Base-by-base conservation (phyloP, 2,329 filamentous ascomycete genomes). In the Trichoderma polysporum region DNA sequence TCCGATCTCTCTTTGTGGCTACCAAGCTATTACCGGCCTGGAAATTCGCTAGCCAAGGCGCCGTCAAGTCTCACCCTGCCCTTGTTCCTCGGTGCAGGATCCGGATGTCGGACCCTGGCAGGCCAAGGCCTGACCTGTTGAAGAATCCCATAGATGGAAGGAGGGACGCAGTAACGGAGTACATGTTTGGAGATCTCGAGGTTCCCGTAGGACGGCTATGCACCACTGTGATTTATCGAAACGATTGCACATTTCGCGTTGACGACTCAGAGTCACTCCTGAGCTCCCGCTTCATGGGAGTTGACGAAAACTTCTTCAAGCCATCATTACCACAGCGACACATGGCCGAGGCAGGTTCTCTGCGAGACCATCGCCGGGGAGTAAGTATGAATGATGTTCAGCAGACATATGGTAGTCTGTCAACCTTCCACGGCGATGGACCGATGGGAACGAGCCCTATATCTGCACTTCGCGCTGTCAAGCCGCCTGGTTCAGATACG, bases 251-350 rank as follows among this genome's bases (percentile, higher is more conserved):
- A 73, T 97, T 99, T 77, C 89, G 91, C 53, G 88, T 98, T 45
- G 94, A 97, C 73, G 93, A 97, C 77, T 91, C 93, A 0, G 95
- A 98, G 78, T 90, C 94, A 5, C 80, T 98, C 9, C 80, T 98
- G 50, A 97, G 94, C 79, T 97, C 94, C 15, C 90, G 93, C 35
- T 97, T 98, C 75, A 93, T 97, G 86, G 93, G 92, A 15, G 86
- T 93, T 41, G 94, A 97, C 75, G 93, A 97, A 75, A 88, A 92
- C 68, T 92, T 92, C 74, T 96, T 97, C 76, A 88, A 88, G 68
- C 93, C 93, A 9, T 94, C 92, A 1, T 79, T 95, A 19, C 85
- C 88, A 6, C 67, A 71, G 50, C 74, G 75, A 15, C 70, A 68
- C 74, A 53, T 77, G 75, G 76, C 79, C 9, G 90, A 92, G 69